These are phyloP conservation scores for Bruguiera hainesii DNA, from an alignment of 441 rosid genomes.

Conservation along the genomic window DNA sequence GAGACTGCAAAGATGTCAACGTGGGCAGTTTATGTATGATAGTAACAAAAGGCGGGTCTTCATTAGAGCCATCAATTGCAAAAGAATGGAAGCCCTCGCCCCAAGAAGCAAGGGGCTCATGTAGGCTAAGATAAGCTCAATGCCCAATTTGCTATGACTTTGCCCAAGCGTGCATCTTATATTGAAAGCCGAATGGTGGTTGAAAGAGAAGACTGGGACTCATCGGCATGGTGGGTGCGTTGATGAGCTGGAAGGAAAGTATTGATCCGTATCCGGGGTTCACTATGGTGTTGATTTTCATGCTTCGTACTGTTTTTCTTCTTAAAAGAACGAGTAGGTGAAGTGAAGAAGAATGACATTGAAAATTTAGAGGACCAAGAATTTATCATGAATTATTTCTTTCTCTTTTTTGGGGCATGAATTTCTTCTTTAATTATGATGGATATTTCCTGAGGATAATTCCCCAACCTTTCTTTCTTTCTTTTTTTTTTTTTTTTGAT, in stretches of 20 bases:
- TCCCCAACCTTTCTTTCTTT: not conserved
- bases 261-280: slow-evolving; percentile 69
- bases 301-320: not conserved
- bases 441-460: too few relatives aligned
- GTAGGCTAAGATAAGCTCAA: too few relatives aligned
- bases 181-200: not conserved
- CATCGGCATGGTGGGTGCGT: slow-evolving; percentile 59
- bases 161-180: too few relatives aligned
- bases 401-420: not conserved
- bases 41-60: too few relatives aligned
- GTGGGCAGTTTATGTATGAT: too few relatives aligned
- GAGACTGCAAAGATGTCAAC: too few relatives aligned
- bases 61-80: too few relatives aligned
- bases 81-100: too few relatives aligned
- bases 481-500: too few relatives aligned
- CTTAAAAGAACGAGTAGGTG: slow-evolving; percentile 3
- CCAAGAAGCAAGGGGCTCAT: too few relatives aligned
- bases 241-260: slow-evolving; percentile 52
- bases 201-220: slow-evolving; percentile 48
- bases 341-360: not conserved
- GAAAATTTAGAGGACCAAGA: not conserved
- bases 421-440: too few relatives aligned
- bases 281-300: slow-evolving; percentile 8
- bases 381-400: not conserved
- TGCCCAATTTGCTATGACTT: too few relatives aligned